A percentile compares a stretch with the other conserved stretches of the same genome.
Conservation (phyloP, 2,329 filamentous ascomycete species). For the Aureobasidium sp. region DNA sequence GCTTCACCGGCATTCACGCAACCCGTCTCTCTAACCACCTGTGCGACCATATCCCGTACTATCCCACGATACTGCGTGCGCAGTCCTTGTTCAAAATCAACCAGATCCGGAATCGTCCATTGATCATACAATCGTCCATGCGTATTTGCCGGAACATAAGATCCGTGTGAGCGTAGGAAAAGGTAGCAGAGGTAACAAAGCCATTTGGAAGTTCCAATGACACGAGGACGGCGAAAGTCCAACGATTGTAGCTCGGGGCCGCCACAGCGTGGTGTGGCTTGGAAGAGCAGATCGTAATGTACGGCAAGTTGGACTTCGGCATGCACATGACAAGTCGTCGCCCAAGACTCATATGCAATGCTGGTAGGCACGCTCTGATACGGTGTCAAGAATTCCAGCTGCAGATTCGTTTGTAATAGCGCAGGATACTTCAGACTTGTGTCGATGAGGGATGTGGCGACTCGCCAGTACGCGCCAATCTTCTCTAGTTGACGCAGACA, state of each 20-base stretch:
- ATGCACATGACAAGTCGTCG: slow-evolving; percentile 10
- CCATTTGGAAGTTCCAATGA: slow-evolving; percentile 7
- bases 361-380: not conserved
- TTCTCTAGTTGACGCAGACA: slow-evolving; percentile 13
- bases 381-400: not conserved
- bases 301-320: slow-evolving; percentile 13
- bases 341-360: slow-evolving; percentile 10
- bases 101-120: slow-evolving; percentile 15
- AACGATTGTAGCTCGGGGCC: too few relatives aligned
- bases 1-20: not conserved
- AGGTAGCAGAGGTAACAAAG: slow-evolving; percentile 14
- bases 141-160: not conserved
- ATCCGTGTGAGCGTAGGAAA: not conserved
- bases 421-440: not conserved
- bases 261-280: too few relatives aligned
- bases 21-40: not conserved
- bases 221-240: not conserved
- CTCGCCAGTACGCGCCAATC: not conserved
- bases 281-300: slow-evolving; percentile 1
- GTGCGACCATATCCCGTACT: not conserved
- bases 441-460: not conserved
- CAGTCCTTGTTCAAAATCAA: not conserved
- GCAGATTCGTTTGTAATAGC: not conserved
- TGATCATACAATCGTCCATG: slow-evolving; percentile 14
- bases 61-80: not conserved